phyloP scores from a whole-genome alignment of 2,329 filamentous ascomycete genomes.

The Fusarium sp. region DNA sequence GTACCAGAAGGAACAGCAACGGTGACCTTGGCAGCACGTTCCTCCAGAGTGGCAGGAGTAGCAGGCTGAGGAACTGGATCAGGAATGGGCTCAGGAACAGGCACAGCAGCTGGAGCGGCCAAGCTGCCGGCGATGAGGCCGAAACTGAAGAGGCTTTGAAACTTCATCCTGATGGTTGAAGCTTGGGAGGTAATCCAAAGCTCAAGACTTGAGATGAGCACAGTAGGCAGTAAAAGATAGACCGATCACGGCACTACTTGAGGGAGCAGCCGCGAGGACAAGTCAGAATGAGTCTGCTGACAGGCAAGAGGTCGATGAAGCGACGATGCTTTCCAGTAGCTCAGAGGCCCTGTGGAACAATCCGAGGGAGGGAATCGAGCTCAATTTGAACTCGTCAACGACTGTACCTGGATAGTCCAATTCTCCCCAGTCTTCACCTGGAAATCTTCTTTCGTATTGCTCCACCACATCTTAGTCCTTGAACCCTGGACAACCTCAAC shows the following conservation, averaged over 20 bases:
- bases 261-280: not conserved
- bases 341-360: slow-evolving; percentile 15
- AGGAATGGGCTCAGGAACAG: slow-evolving; percentile 15
- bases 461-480: not conserved
- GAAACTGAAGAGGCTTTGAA: slow-evolving; percentile 23
- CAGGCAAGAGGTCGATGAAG: not conserved
- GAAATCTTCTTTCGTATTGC: not conserved
- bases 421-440: not conserved
- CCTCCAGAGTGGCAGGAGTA: slow-evolving; percentile 50
- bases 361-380: slow-evolving; percentile 22
- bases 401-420: not conserved
- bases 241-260: not conserved
- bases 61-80: slow-evolving; percentile 11
- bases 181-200: not conserved
- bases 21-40: slow-evolving; percentile 60
- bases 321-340: slow-evolving; percentile 17
- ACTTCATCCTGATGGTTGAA: slow-evolving; percentile 32
- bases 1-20: slow-evolving; percentile 69
- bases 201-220: not conserved
- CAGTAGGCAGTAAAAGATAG: slow-evolving; percentile 3
- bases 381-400: slow-evolving; percentile 36
- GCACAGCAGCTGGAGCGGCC: slow-evolving; percentile 35
- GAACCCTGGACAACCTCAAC: slow-evolving; percentile 18
- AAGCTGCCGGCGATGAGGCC: slow-evolving; percentile 28
- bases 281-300: slow-evolving; percentile 1